phyloP scores from a whole-genome alignment of 768 basidiomycete species.

The Candolleomyces efflorescens region DNA sequence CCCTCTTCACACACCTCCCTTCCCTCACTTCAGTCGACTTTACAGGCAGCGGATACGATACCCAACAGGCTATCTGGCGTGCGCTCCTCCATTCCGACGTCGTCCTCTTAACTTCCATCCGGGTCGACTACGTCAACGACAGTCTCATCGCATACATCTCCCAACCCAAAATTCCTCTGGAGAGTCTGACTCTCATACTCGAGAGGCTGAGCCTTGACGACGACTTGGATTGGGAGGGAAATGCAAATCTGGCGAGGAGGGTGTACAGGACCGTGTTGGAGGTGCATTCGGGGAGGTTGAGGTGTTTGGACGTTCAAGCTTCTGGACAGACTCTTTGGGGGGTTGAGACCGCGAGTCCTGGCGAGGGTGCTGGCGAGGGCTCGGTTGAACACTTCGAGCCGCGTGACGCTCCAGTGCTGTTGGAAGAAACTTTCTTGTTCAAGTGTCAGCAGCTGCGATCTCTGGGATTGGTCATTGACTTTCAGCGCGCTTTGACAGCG shows the following conservation, averaged over 20 bases:
- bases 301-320: not conserved
- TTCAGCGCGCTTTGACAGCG: not conserved
- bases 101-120: not conserved
- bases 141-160: not conserved
- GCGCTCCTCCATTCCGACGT: not conserved
- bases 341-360: not conserved
- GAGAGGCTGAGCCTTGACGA: not conserved
- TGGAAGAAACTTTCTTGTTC: not conserved
- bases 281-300: not conserved
- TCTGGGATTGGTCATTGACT: not conserved
- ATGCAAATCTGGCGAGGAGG: not conserved
- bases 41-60: not conserved
- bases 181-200: not conserved
- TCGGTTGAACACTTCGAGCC: not conserved
- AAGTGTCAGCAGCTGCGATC: not conserved
- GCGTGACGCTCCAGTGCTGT: not conserved
- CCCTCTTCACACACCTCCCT: not conserved
- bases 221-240: not conserved
- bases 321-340: not conserved
- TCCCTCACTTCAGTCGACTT: not conserved
- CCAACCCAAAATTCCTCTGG: not conserved
- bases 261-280: not conserved
- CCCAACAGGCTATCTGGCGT: not conserved
- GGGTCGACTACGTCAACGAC: not conserved
- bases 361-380: no score